A percentile compares a stretch with the other conserved stretches of the same genome.
These are phyloP conservation scores for Puccinia horiana DNA, from an alignment of 1,284 basidiomycete genomes.

Conservation along the genomic window DNA sequence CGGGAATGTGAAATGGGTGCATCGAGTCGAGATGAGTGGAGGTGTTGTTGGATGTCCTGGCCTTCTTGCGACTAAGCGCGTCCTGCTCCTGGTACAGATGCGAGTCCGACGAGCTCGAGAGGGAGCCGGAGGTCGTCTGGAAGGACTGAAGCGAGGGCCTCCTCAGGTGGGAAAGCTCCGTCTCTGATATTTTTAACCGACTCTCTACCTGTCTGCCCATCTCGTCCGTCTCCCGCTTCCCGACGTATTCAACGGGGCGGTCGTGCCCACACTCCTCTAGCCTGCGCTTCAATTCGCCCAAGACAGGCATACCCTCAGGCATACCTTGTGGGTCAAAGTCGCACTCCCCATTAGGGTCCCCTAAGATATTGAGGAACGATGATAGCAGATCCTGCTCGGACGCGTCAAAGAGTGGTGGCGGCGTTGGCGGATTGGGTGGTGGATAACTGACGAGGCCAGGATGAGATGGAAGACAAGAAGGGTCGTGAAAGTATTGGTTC, in stretches of 20 bases:
- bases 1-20: neutral
- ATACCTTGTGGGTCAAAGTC: slow-evolving; percentile 48
- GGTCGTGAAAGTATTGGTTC: slow-evolving; percentile 9
- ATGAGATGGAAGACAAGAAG: slow-evolving; percentile 3
- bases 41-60: neutral
- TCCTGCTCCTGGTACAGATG: slow-evolving; percentile 14
- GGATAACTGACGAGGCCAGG: neutral
- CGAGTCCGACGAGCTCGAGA: slow-evolving; percentile 20
- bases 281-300: slow-evolving; percentile 24
- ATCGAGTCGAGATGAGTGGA: neutral
- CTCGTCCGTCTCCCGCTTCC: slow-evolving; percentile 37
- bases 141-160: slow-evolving; percentile 17
- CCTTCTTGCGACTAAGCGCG: slow-evolving; percentile 12
- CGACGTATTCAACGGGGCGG: neutral
- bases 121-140: slow-evolving; percentile 20
- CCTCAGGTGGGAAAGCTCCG: neutral
- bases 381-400: slow-evolving; percentile 38
- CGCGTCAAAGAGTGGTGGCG: slow-evolving; percentile 32
- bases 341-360: slow-evolving; percentile 39
- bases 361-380: slow-evolving; percentile 40
- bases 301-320: slow-evolving; percentile 43
- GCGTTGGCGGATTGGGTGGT: slow-evolving; percentile 17
- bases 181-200: slow-evolving; percentile 25
- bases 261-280: slow-evolving; percentile 11
- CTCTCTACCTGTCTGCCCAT: slow-evolving; percentile 7